phyloP scores from a whole-genome alignment of 116 monocot species.

The Cymodocea nodosa region DNA sequence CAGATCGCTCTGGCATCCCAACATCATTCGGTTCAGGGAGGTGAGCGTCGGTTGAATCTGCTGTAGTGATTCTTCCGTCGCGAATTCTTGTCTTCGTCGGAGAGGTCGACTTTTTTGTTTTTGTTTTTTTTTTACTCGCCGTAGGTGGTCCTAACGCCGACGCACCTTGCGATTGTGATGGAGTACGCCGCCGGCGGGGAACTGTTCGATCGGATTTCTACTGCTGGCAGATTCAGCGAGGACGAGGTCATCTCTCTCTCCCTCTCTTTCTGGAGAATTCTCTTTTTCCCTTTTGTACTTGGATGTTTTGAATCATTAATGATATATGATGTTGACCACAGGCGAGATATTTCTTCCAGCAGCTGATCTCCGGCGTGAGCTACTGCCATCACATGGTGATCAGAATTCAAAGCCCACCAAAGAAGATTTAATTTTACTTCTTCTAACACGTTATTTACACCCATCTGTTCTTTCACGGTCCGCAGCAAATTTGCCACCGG shows the following conservation, averaged over 20 bases:
- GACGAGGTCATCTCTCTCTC: conserved; percentile 45
- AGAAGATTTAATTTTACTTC: too few relatives aligned
- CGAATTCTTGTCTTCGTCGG: background rate
- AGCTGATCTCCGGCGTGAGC: conserved; percentile 85
- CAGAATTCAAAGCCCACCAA: background rate
- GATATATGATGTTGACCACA: conserved; percentile 7
- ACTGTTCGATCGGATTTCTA: conserved; percentile 73
- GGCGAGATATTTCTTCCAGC: conserved; percentile 97
- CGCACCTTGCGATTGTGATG: conserved; percentile 76
- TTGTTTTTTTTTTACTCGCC: background rate
- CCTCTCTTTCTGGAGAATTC: background rate
- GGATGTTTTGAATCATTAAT: too few relatives aligned
- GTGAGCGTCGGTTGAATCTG: conserved; percentile 7
- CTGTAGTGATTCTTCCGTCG: too few relatives aligned
- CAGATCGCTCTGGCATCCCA: conserved; percentile 67
- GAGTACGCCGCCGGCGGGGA: conserved; percentile 82
- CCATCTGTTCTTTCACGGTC: conserved; percentile 4
- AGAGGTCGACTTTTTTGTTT: background rate
- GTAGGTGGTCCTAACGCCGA: conserved; percentile 76
- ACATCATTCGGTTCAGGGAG: conserved; percentile 86
- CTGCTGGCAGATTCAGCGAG: conserved; percentile 68
- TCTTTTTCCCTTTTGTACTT: too few relatives aligned
- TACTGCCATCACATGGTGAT: conserved; percentile 86
- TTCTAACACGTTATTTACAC: too few relatives aligned
- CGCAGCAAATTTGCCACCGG: conserved; percentile 92